Base-by-base conservation (phyloP, 179 eudicot species). In the Carnegiea gigantea region DNA sequence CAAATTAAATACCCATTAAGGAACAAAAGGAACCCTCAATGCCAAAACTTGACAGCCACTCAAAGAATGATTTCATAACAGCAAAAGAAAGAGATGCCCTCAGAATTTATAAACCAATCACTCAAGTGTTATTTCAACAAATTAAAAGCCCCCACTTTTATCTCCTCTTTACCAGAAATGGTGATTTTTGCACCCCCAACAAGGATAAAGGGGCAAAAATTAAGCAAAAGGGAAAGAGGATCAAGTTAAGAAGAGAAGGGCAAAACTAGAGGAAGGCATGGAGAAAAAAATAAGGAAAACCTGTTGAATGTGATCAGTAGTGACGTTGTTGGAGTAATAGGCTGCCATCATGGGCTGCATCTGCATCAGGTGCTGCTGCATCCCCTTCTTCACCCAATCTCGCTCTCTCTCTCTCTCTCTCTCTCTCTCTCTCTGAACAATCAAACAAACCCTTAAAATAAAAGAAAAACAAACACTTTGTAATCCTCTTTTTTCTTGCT, bases 301-400 rank as follows among this genome's bases (percentile, higher is more conserved):
- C 90, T 88, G 90, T 78, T 88, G 98, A 90, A 95, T 95, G 78
- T 91, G 95, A 92, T 95, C 97, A 94, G 98, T 92, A 30, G 98
- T 95, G 91, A 94, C 95, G 92, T 89, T 93, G 91, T 85, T 93
- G 75, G 94, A 92, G 87, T 93, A 91, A 86, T 92, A 93, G 80
- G 98, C 89, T 78, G 98, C 95, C 98, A 95, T 95, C 91, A 92
- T 93, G 93, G 95, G 98, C 90, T 92, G 98, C 97, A 92, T 92
- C 95, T 94, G 99, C 95, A 92, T 91, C 98, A 95, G 97, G 97
- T 92, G 97, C 98, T 95, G 97, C 94, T 91, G 95, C 95, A 91
- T 90, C 78, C 80, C 85, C 38, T 62, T 77, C 80, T 77, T 26
- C 70, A 57, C 79, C 79, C 38, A 15, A 38, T 73, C 57, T 73